These are phyloP conservation scores for Metschnikowia kunwiensis DNA, from an alignment of 805 yeast genomes.

Conservation along the genomic window DNA sequence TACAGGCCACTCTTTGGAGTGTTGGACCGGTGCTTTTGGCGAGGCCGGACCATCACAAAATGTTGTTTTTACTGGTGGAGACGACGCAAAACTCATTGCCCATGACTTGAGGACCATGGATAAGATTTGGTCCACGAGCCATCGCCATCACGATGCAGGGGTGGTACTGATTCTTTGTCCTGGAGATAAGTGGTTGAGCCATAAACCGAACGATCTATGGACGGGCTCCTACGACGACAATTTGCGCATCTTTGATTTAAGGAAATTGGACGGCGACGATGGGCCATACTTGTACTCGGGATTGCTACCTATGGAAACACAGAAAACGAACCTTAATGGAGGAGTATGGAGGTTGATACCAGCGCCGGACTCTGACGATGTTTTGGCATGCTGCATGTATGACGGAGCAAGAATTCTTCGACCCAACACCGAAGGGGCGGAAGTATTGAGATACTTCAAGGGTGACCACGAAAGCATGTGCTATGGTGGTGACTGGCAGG, in stretches of 20 bases:
- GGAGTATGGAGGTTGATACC: slow-evolving; percentile 95
- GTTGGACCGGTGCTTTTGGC: slow-evolving; percentile 85
- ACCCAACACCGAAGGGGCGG: slow-evolving; percentile 21
- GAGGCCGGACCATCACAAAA: slow-evolving; percentile 47
- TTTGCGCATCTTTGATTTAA: slow-evolving; percentile 63
- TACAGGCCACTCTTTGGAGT: slow-evolving; percentile 65
- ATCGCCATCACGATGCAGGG: slow-evolving; percentile 82
- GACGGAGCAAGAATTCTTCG: slow-evolving; percentile 79
- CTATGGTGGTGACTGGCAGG: slow-evolving; percentile 90
- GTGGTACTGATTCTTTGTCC: slow-evolving; percentile 72
- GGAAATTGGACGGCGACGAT: slow-evolving; percentile 44
- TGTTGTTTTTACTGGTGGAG: slow-evolving; percentile 85
- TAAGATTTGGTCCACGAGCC: slow-evolving; percentile 36
- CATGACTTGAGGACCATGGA: slow-evolving; percentile 56
- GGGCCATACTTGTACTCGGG: slow-evolving; percentile 42
- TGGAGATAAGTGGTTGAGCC: slow-evolving; percentile 38
- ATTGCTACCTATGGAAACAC: slow-evolving; percentile 46
- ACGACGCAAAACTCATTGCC: slow-evolving; percentile 72
- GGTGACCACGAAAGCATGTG: slow-evolving; percentile 87
- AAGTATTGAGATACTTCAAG: slow-evolving; percentile 45
- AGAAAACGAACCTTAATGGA: slow-evolving; percentile 65
- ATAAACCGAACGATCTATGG: slow-evolving; percentile 52
- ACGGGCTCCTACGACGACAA: slow-evolving; percentile 93
- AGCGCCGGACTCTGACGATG: slow-evolving; percentile 42
- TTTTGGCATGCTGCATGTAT: slow-evolving; percentile 90